Base-by-base conservation (phyloP, 768 basidiomycete species). In the Mycena chlorophos region DNA sequence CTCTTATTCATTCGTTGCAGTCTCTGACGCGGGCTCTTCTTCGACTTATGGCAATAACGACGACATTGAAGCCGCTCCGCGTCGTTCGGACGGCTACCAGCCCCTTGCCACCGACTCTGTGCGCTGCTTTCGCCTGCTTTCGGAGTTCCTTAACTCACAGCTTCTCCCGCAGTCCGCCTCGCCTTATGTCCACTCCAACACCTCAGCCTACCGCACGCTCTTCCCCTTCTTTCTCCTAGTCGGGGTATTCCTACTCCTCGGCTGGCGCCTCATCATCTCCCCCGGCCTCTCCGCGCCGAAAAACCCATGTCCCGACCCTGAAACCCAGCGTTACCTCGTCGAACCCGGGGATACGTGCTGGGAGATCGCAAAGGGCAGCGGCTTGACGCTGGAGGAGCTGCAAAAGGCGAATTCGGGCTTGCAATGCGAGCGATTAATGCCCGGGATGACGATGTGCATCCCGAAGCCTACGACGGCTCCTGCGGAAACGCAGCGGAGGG, bases 221-320 rank as follows among this genome's bases (percentile, higher is more conserved):
- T 84, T 86, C 63, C 87, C 87, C 5, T 89, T 88, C 73, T 85
- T 88, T 74, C 82, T 89, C 54, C 78, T 87, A 47, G 78, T 88
- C 39, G 82, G 79, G 12, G 85, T 83, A 51, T 56, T 82, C 19
- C 76, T 89, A 37, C 75, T 89, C 13, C 78, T 87, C 51, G 69
- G 86, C 56, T 87, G 84, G 81, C 81, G 85, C 12, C 75, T 87
- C 42, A 72, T 83, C 16, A 60, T 81, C 30, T 74, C 73, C 5
- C 78, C 78, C 2, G 68, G 69, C 4, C 72, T 83, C 42, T 65
- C 77, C 8, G 54, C 72, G 1, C 60, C 69, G 3, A 61, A 66
- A 17, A 61, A 66, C 40, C 61, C 65, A 6, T 81, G 80, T 60
- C 74, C 77, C 1, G 62, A 46, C 45, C 14, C 68, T n/a, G 73